Conservation (phyloP, 1,284 basidiomycete genomes). For the Schizophyllum amplum region DNA sequence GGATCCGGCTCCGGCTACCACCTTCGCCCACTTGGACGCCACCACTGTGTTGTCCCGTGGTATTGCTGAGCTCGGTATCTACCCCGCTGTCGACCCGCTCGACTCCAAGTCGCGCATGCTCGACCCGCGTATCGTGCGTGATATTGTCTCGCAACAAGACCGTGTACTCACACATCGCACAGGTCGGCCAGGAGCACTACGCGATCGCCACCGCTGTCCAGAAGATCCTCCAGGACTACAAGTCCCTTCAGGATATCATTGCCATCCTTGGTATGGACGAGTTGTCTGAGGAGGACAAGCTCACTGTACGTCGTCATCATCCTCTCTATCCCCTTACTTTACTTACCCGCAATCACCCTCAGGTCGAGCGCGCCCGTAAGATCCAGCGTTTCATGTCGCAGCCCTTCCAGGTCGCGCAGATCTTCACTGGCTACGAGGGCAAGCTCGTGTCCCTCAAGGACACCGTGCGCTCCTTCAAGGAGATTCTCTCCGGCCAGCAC, state of each 20-base stretch:
- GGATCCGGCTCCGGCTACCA: constrained; percentile 98
- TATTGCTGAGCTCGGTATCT: constrained; percentile 99
- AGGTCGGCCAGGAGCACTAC: constrained; percentile 88
- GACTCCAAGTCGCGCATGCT: constrained; percentile 99
- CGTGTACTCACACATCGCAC: constrained; percentile 2
- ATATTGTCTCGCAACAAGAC: background rate
- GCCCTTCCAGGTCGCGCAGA: constrained; percentile 98
- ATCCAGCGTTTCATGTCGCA: constrained; percentile 99
- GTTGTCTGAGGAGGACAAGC: constrained; percentile 98
- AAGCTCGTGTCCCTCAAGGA: constrained; percentile 92
- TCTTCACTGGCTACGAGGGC: constrained; percentile 99
- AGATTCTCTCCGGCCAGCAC: constrained; percentile 87
- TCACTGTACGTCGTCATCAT: constrained; percentile 73
- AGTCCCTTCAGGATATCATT: constrained; percentile 96
- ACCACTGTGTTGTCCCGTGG: constrained; percentile 98
- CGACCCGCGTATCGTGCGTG: constrained; percentile 93
- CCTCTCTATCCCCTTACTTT: background rate
- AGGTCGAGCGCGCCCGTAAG: constrained; percentile 86
- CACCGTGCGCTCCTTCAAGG: constrained; percentile 90
- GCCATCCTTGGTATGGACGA: constrained; percentile 99
- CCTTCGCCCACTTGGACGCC: constrained; percentile 99
- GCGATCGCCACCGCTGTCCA: constrained; percentile 91
- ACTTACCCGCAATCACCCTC: constrained; percentile 8
- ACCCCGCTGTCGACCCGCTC: constrained; percentile 98
- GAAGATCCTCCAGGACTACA: constrained; percentile 99